phyloP scores from a whole-genome alignment of 116 monocot genomes.

The Cymodocea nodosa region DNA sequence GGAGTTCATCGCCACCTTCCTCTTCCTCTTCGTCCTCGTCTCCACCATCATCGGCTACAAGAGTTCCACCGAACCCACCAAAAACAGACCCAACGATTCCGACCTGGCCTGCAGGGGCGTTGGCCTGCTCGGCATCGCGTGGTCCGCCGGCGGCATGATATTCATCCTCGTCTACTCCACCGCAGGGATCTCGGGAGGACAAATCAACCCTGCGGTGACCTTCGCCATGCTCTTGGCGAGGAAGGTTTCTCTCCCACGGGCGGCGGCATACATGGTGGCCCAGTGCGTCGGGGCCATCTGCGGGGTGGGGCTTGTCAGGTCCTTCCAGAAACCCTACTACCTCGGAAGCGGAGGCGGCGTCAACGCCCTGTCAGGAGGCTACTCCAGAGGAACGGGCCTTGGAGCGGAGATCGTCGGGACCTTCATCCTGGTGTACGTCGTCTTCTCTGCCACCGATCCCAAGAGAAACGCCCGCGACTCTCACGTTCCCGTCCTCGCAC shows the following conservation, averaged over 20 bases:
- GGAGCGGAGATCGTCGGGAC: slow-evolving; percentile 84
- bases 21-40: slow-evolving; percentile 22
- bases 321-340: slow-evolving; percentile 12
- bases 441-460: slow-evolving; percentile 82
- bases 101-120: slow-evolving; percentile 43
- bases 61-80: slow-evolving; percentile 7
- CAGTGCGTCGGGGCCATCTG: slow-evolving; percentile 22
- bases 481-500: slow-evolving; percentile 37
- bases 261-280: slow-evolving; percentile 6
- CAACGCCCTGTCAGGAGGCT: slow-evolving; percentile 4
- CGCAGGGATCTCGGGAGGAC: slow-evolving; percentile 54
- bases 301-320: slow-evolving; percentile 19
- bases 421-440: slow-evolving; percentile 80
- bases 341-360: slow-evolving; percentile 7
- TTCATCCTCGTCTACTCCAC: slow-evolving; percentile 74
- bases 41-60: slow-evolving; percentile 21
- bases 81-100: neutral
- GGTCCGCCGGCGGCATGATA: slow-evolving; percentile 71
- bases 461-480: slow-evolving; percentile 72
- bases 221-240: slow-evolving; percentile 8
- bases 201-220: slow-evolving; percentile 11
- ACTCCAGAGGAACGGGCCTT: slow-evolving; percentile 40
- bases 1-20: slow-evolving; percentile 22
- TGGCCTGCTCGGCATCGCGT: slow-evolving; percentile 67
- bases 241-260: slow-evolving; percentile 6